phyloP scores from a whole-genome alignment of 2,329 filamentous ascomycete genomes.

The Beauveria bassiana region DNA sequence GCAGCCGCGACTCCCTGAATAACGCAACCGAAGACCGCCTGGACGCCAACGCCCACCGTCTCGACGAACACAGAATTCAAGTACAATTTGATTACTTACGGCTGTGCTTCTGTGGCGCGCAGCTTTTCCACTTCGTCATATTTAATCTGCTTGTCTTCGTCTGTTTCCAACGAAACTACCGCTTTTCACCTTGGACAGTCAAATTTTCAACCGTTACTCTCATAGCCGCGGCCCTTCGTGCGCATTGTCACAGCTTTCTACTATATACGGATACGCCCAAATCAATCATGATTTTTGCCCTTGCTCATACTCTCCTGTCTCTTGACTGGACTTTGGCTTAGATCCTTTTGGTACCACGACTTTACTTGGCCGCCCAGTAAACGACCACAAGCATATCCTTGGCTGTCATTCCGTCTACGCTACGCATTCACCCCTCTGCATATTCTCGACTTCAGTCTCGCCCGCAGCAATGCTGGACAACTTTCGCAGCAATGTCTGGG shows the following conservation, averaged over 20 bases:
- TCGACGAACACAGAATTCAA: background rate
- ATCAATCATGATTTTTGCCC: conserved; percentile 11
- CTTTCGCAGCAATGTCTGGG: conserved; percentile 27
- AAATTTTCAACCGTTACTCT: background rate
- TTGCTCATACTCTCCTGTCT: conserved; percentile 13
- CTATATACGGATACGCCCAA: background rate
- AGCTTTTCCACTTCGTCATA: background rate
- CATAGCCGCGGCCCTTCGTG: background rate
- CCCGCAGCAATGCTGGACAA: conserved; percentile 24
- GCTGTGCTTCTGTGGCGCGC: background rate
- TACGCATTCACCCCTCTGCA: too few species aligned
- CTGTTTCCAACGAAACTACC: background rate
- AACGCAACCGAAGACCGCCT: background rate
- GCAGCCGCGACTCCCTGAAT: background rate
- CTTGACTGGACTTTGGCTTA: conserved; percentile 20
- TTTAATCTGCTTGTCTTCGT: background rate
- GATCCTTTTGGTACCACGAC: background rate
- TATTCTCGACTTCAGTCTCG: background rate
- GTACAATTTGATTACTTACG: background rate
- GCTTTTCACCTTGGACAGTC: background rate
- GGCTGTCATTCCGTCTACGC: background rate
- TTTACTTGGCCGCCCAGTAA: background rate
- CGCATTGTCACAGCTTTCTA: background rate
- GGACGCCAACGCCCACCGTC: background rate
- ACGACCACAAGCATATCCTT: background rate